Evolutionary conservation across 2,329 filamentous ascomycete genomes (phyloP).

Genomic region (Teratosphaeria gauchensis): DNA sequence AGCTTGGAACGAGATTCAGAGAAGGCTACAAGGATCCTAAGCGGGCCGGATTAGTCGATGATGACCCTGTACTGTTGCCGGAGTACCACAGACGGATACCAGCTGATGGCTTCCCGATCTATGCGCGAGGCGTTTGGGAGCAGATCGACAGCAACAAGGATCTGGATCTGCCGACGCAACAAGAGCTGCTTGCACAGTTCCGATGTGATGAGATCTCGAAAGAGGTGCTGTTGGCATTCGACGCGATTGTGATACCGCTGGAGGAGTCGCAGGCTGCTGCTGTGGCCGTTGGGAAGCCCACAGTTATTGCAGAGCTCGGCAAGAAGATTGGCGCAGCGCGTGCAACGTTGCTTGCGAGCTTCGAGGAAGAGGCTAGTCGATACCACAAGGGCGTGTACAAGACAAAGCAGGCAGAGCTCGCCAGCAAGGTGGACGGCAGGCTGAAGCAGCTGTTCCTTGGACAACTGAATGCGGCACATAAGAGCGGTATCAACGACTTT

Average conservation of each 20-base stretch:
- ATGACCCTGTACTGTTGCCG: constrained; percentile 76
- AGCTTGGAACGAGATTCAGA: constrained; percentile 71
- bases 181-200: constrained; percentile 93
- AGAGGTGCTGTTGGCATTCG: constrained; percentile 77
- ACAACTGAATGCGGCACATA: constrained; percentile 84
- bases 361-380: constrained; percentile 80
- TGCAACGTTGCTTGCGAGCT: constrained; percentile 65
- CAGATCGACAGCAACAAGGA: constrained; percentile 99
- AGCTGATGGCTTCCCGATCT: constrained; percentile 90
- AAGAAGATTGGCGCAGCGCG: constrained; percentile 62
- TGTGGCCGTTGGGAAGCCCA: constrained; percentile 59
- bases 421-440: constrained; percentile 76
- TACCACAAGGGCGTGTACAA: constrained; percentile 95
- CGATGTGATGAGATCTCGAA: constrained; percentile 92
- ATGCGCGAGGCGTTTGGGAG: constrained; percentile 92
- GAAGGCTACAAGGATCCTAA: constrained; percentile 66
- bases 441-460: constrained; percentile 80
- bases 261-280: constrained; percentile 78
- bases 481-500: constrained; percentile 73
- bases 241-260: constrained; percentile 68
- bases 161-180: constrained; percentile 88
- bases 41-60: constrained; percentile 52
- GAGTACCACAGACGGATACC: constrained; percentile 95
- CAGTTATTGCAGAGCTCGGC: constrained; percentile 67
- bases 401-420: constrained; percentile 75